Base-by-base conservation (phyloP, 257 asterid genomes). In the Gentiana dahurica region DNA sequence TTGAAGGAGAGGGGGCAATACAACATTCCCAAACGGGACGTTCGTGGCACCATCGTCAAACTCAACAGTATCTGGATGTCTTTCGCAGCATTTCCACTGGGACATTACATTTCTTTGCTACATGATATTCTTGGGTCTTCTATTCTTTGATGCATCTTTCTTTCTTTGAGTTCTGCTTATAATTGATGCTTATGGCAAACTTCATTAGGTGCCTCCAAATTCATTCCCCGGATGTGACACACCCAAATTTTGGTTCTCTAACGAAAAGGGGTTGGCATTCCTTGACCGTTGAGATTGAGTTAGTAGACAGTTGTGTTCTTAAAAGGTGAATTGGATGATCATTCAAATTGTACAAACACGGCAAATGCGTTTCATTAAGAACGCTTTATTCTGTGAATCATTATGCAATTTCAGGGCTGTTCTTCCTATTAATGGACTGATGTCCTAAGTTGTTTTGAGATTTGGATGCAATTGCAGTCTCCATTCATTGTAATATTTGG, bases 1-100 rank as follows among this genome's bases (percentile, higher is more conserved):
- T 34, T 81, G 71, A 54, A 87, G 95, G 58, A 81, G 75, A 52
- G 87, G 94, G 73, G 73, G 78, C 75, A 87, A 87, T 38, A 79
- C 67, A 11, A 84, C 91, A 51, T 77, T 73, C 34, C 54, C 61
- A 55, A 90, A 90, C 49, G 72, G 84, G 61, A 84, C 95, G 10
- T 49, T 84, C 1, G 75, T 74, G 4, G 95, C 88, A 68, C 94
- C 96, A 53, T 80, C 96, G 11, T 53, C 83, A 38, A 81, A 82
- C 54, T 75, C 87, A 36, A 77, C 92, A 0, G 64, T 36, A 58
- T 82, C 96, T 15, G 86, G 83, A 50, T 62, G 74, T 61, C 70
- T 10, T 60, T 76, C 94, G 32, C 76, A 12, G 11, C 62, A 71
- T 65, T 63, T 64, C 38, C 53, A 41, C 38, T 24, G 54, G 32